Evolutionary conservation across 495 filamentous ascomycete species (phyloP), one percentile per base, ranked within the genome.

Genomic region (Beverwykella pulmonaria): DNA sequence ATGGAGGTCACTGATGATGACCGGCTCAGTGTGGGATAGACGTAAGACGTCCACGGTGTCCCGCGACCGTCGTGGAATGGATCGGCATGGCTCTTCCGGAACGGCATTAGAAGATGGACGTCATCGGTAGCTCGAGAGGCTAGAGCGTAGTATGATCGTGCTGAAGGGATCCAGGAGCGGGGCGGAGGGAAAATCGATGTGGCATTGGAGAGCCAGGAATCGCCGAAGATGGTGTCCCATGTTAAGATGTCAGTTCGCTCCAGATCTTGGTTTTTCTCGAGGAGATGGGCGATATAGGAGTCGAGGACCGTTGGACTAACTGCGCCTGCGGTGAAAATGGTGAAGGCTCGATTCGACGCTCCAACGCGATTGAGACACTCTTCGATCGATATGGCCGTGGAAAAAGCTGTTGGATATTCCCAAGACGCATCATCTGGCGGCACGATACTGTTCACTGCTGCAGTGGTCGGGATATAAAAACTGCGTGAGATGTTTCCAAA

Each of bases 11-110:
- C 32, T 4, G 34, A 58, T 6, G 36, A 32, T 8, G 30, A 44
- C 22, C 55, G 55, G 6, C 9, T 58, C 20, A 46, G 20, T 25
- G 36, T 58, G 19, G 32, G 30, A 29, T 41, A 58, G 34, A 58
- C 20, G 25, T 58, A 58, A n/a, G 17, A 36, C 12, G 55, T 41
- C 55, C 55, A 58, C 5, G 55, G 32, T 3, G 32, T 17, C 10
- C 9, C 32, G n/a, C 55, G 32, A n/a, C 32, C 55, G 20, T 58
- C 36, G 3, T 58, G 36, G 22, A 34, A 46, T 26, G 55, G 55
- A 46, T 41, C 25, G 2, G 6, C 15, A 15, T 29, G 55, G 8
- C 44, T 23, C 6, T 14, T 20, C 6, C 36, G 55, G 32, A 58
- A 58, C 3, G 32, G 55, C 36, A 58, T 58, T 6, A 46, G n/a